phyloP scores from a whole-genome alignment of 2,329 filamentous ascomycete species.

The Aspergillus versicolor region DNA sequence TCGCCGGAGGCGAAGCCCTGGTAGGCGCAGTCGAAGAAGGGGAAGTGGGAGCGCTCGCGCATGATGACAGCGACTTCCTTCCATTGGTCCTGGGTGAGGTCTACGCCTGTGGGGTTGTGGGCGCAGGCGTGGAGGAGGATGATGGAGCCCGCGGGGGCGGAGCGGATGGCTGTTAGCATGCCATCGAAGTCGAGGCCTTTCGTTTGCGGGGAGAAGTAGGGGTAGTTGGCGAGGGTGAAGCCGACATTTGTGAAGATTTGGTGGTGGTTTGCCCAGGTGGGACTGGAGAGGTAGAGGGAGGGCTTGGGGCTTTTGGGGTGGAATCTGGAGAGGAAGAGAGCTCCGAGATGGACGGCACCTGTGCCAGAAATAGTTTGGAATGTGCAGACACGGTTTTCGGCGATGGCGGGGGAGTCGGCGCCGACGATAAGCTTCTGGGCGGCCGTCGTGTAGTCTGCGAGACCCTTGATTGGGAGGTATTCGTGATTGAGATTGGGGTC shows the following conservation, averaged over 20 bases:
- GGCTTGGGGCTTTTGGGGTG: constrained; percentile 57
- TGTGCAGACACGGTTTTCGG: constrained; percentile 77
- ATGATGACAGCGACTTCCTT: constrained; percentile 79
- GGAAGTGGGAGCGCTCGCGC: constrained; percentile 78
- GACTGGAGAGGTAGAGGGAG: constrained; percentile 86
- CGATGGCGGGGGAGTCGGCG: constrained; percentile 72
- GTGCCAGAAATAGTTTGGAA: constrained; percentile 97
- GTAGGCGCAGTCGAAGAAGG: constrained; percentile 98
- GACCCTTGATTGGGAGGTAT: constrained; percentile 93
- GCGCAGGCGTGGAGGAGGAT: constrained; percentile 93
- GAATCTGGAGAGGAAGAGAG: constrained; percentile 91
- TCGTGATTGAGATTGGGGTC: constrained; percentile 95
- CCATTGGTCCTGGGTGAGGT: constrained; percentile 93
- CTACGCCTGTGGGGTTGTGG: constrained; percentile 96
- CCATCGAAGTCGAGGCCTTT: constrained; percentile 90
- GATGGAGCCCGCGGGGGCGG: constrained; percentile 75
- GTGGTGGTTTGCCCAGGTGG: constrained; percentile 98
- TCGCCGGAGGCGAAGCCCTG: constrained; percentile 96
- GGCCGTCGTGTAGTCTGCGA: constrained; percentile 80
- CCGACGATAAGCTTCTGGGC: constrained; percentile 90
- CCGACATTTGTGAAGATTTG: constrained; percentile 95
- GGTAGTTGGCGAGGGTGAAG: constrained; percentile 76
- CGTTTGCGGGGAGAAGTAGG: constrained; percentile 87
- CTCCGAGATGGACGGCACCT: constrained; percentile 89
- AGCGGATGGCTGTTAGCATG: constrained; percentile 70